A percentile compares a stretch with the other conserved stretches of the same genome.
Conservation (phyloP, 352 stramenopile species). For the Globisporangium middletonii region DNA sequence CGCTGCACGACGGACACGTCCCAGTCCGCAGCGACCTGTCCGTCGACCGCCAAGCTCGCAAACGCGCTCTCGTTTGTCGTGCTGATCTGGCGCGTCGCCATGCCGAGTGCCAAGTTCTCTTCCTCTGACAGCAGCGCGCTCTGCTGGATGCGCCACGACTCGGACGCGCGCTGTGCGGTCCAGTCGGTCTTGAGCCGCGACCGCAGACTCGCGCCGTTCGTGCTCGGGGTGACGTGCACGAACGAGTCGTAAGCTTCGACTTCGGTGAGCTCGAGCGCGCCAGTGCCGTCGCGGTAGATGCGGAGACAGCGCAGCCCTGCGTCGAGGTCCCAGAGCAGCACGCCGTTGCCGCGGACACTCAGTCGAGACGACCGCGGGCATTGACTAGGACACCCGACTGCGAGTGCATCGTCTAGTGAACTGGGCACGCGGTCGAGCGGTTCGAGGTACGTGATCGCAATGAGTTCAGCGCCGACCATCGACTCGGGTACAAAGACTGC, state of each 20-base stretch:
- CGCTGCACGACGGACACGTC: conserved; percentile 25
- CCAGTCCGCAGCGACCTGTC: conserved; percentile 26
- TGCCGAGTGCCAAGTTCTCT: conserved; percentile 53
- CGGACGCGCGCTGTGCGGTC: conserved; percentile 22
- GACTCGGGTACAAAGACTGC: conserved; percentile 41
- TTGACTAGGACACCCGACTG: conserved; percentile 32
- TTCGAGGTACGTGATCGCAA: conserved; percentile 29
- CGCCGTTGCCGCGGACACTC: conserved; percentile 21
- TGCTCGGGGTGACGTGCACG: conserved; percentile 34
- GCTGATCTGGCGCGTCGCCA: conserved; percentile 62
- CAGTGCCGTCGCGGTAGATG: conserved; percentile 42
- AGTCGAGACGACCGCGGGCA: conserved; percentile 30
- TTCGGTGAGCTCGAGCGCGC: conserved; percentile 30
- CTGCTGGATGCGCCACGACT: conserved; percentile 51
- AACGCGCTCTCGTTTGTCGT: conserved; percentile 28
- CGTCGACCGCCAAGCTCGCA: conserved; percentile 48
- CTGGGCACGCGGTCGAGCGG: conserved; percentile 11
- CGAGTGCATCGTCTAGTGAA: conserved; percentile 17
- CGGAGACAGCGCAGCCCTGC: conserved; percentile 34
- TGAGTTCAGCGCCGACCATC: conserved; percentile 18
- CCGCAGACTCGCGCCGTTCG: conserved; percentile 35
- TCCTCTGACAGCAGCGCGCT: conserved; percentile 43
- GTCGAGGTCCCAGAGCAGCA: conserved; percentile 46
- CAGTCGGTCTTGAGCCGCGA: conserved; percentile 44
- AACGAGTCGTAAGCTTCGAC: conserved; percentile 52